Conservation (phyloP, 176 grass and related monocot species). For the Hordeum marinum region DNA sequence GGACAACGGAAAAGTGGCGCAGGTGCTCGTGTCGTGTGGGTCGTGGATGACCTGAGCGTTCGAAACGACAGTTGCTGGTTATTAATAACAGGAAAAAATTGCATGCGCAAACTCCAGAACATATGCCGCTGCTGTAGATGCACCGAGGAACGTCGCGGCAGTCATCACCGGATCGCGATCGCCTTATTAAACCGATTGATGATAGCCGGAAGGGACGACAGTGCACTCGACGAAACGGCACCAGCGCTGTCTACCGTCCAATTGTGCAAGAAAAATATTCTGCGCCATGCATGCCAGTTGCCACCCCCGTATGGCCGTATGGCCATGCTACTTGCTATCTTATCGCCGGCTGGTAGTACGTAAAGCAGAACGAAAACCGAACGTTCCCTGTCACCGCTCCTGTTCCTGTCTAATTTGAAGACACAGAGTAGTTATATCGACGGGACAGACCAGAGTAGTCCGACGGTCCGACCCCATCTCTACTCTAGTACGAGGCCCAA, state of each 20-base stretch:
- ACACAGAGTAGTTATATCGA: background rate
- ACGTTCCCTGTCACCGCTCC: background rate
- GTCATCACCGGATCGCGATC: background rate
- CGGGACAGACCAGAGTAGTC: background rate
- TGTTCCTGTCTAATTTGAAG: background rate
- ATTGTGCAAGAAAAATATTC: background rate
- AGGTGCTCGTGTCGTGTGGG: background rate
- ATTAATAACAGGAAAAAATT: background rate
- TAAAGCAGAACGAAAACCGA: too few species aligned
- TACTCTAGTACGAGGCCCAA: background rate
- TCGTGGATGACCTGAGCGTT: background rate
- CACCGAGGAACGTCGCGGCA: background rate
- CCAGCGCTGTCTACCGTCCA: background rate
- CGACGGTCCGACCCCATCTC: background rate
- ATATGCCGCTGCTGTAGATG: background rate
- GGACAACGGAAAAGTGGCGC: background rate
- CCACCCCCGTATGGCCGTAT: background rate
- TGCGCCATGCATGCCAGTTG: background rate
- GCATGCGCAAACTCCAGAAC: background rate
- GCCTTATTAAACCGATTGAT: background rate
- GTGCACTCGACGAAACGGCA: constrained; percentile 13
- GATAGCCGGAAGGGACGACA: background rate
- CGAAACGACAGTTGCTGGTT: background rate
- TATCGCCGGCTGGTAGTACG: background rate
- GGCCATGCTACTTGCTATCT: background rate